phyloP scores from a whole-genome alignment of 2,329 filamentous ascomycete genomes.

The Exophiala oligosperma region DNA sequence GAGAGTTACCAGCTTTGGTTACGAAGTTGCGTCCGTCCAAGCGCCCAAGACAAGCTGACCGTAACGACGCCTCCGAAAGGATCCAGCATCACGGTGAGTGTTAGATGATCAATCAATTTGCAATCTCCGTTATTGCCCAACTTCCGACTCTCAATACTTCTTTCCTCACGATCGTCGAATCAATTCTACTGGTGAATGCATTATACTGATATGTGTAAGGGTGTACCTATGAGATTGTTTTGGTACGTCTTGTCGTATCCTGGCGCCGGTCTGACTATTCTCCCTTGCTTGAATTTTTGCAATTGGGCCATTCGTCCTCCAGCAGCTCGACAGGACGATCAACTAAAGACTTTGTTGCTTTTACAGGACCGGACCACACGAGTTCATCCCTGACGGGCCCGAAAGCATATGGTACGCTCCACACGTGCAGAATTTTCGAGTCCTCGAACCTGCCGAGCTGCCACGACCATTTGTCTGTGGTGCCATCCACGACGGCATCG shows the following conservation, averaged over 20 bases:
- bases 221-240: conserved; percentile 1
- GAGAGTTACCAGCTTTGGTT: conserved; percentile 3
- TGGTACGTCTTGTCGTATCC: neutral
- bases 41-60: neutral
- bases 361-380: neutral
- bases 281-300: too few species aligned
- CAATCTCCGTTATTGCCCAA: neutral
- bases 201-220: neutral
- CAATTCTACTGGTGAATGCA: neutral
- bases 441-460: neutral
- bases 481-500: conserved; percentile 1
- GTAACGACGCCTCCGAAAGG: neutral
- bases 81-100: neutral
- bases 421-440: conserved; percentile 1
- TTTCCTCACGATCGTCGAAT: too few species aligned
- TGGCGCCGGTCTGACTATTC: neutral
- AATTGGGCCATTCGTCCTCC: too few species aligned
- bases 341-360: too few species aligned
- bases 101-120: neutral
- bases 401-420: conserved; percentile 1
- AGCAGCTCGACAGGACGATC: too few species aligned
- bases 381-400: neutral
- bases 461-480: neutral
- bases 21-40: neutral
- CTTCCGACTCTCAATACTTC: neutral